Conservation (phyloP, 2,329 filamentous ascomycete genomes). For the Trichoderma sp. region DNA sequence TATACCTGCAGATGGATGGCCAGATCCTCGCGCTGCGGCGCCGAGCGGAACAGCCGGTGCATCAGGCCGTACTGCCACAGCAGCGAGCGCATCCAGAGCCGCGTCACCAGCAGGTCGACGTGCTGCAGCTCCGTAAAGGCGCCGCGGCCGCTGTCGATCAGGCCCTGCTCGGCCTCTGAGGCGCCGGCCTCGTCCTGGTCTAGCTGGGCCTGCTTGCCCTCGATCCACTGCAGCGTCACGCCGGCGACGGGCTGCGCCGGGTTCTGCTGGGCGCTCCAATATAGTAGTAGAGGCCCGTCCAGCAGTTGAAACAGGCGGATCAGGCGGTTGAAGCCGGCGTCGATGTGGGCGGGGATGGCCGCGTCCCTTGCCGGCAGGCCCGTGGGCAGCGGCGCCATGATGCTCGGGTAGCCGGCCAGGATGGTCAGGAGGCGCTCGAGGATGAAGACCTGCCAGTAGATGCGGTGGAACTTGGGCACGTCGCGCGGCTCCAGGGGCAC, state of each 20-base stretch:
- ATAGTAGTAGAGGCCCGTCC: slow-evolving; percentile 42
- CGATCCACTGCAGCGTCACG: slow-evolving; percentile 44
- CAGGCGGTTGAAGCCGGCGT: slow-evolving; percentile 42
- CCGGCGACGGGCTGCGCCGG: slow-evolving; percentile 28
- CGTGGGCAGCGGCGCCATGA: slow-evolving; percentile 38
- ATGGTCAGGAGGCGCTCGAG: slow-evolving; percentile 53
- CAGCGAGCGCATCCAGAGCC: slow-evolving; percentile 45
- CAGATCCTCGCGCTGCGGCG: slow-evolving; percentile 41
- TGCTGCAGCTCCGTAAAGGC: slow-evolving; percentile 44
- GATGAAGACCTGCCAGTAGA: slow-evolving; percentile 33
- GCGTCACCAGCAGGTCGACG: slow-evolving; percentile 45
- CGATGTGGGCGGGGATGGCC: slow-evolving; percentile 40
- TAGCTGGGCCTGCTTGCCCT: slow-evolving; percentile 44
- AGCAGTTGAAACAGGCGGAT: slow-evolving; percentile 43
- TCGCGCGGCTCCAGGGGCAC: slow-evolving; percentile 26
- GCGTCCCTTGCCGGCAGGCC: slow-evolving; percentile 38
- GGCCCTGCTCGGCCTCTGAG: slow-evolving; percentile 33
- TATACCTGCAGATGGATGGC: slow-evolving; percentile 44
- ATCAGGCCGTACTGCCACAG: slow-evolving; percentile 47
- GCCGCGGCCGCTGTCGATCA: slow-evolving; percentile 32
- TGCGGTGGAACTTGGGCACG: slow-evolving; percentile 29
- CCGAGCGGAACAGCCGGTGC: slow-evolving; percentile 41
- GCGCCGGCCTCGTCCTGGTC: slow-evolving; percentile 42
- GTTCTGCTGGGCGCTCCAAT: slow-evolving; percentile 41
- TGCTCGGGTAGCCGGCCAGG: slow-evolving; percentile 48